Evolutionary conservation across 1,284 basidiomycete species (phyloP).

Genomic region (Fomitopsis pinicola): DNA sequence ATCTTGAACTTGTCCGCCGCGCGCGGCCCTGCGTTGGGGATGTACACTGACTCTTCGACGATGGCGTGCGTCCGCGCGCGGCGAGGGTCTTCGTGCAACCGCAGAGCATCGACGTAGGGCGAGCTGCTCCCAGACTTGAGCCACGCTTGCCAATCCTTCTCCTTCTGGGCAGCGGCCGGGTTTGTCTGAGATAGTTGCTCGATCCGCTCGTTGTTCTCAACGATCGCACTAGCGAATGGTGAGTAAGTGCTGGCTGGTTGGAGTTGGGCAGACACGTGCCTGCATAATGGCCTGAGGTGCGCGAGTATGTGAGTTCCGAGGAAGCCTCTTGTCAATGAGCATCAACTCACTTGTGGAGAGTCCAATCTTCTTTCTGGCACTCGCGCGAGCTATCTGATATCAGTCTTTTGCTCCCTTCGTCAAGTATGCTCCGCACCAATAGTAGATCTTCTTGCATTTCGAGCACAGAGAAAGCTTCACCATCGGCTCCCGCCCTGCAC

Average conservation of each 20-base stretch:
- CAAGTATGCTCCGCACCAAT: constrained; percentile 13
- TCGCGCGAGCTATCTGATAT: constrained; percentile 13
- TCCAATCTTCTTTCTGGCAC: constrained; percentile 19
- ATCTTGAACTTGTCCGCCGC: constrained; percentile 17
- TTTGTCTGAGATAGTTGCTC: background rate
- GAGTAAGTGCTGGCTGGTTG: background rate
- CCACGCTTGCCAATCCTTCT: constrained; percentile 11
- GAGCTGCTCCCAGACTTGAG: background rate
- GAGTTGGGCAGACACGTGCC: background rate
- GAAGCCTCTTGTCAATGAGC: background rate
- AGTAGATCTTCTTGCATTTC: constrained; percentile 15
- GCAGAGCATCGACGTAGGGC: constrained; percentile 3
- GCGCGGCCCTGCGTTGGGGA: constrained; percentile 14
- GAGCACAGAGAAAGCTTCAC: constrained; percentile 14
- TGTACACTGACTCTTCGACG: constrained; percentile 4
- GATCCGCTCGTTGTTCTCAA: background rate
- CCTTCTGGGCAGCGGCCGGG: constrained; percentile 7
- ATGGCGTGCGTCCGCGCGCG: background rate
- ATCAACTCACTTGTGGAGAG: constrained; percentile 14
- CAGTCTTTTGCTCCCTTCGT: background rate
- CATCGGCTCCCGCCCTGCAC: constrained; percentile 12
- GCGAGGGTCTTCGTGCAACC: background rate
- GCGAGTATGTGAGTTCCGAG: background rate
- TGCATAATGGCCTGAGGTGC: background rate
- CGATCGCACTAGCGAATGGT: background rate